phyloP scores from a whole-genome alignment of 129 eudicot species.

The Flaveria brownii region DNA sequence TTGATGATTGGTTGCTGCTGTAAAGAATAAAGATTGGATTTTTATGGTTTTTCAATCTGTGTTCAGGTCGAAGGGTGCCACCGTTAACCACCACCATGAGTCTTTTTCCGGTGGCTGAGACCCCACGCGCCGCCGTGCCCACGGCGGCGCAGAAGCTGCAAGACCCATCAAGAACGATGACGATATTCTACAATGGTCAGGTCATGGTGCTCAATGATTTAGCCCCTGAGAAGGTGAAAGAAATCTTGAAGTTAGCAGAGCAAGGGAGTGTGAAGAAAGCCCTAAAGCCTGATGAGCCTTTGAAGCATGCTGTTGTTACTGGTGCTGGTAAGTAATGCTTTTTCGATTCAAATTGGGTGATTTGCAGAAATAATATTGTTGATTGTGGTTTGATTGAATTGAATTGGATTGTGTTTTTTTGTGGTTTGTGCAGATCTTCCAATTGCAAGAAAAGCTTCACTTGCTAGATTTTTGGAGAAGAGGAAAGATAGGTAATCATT shows the following conservation, averaged over 20 bases:
- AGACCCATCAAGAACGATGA: slow-evolving; percentile 47
- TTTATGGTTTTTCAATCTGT: neutral
- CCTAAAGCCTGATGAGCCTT: slow-evolving; percentile 45
- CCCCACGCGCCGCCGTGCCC: slow-evolving; percentile 24
- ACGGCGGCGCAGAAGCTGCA: slow-evolving; percentile 35
- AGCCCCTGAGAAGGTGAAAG: slow-evolving; percentile 72
- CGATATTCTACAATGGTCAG: slow-evolving; percentile 85
- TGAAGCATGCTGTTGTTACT: slow-evolving; percentile 25
- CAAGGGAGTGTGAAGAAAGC: slow-evolving; percentile 34
- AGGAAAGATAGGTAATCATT: slow-evolving; percentile 68
- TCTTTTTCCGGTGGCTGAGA: slow-evolving; percentile 37
- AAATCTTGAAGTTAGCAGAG: slow-evolving; percentile 67
- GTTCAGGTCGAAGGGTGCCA: slow-evolving; percentile 31
- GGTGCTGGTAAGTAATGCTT: slow-evolving; percentile 33
- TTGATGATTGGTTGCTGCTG: too few relatives aligned
- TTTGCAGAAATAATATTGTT: neutral
- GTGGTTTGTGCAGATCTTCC: slow-evolving; percentile 61
- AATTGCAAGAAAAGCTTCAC: slow-evolving; percentile 84
- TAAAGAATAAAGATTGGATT: neutral
- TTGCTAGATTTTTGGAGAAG: slow-evolving; percentile 86
- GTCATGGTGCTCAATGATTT: slow-evolving; percentile 79
- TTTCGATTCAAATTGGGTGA: neutral
- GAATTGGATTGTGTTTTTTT: neutral
- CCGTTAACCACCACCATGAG: slow-evolving; percentile 57
- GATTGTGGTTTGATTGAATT: neutral